A percentile compares a stretch with the other conserved stretches of the same genome.
phyloP scores from a whole-genome alignment of 345 rosid genomes.

The Stellera chamaejasme region DNA sequence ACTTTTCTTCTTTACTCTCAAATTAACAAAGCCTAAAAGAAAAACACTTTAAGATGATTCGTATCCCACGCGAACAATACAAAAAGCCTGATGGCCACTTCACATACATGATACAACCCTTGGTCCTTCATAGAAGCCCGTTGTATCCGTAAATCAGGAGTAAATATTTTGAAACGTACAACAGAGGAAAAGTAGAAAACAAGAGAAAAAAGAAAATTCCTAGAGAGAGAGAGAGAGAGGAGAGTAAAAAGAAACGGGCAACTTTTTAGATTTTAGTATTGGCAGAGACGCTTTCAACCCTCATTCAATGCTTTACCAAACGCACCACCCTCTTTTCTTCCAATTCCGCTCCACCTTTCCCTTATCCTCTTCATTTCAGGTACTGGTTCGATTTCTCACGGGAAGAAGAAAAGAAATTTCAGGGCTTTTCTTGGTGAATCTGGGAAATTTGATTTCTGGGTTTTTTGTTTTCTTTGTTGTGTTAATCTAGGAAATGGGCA shows the following conservation, averaged over 20 bases:
- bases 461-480: not conserved
- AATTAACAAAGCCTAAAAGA: no score
- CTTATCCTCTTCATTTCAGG: slow-evolving; percentile 18
- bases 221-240: slow-evolving; percentile 13
- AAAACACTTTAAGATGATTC: no score
- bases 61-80: no score
- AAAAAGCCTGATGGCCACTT: no score
- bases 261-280: slow-evolving; percentile 22
- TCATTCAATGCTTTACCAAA: slow-evolving; percentile 73
- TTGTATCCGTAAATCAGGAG: no score
- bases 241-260: slow-evolving; percentile 18
- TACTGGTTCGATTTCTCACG: slow-evolving; percentile 1
- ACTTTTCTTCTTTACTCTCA: no score
- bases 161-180: not conserved
- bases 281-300: slow-evolving; percentile 25
- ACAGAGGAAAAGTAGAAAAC: not conserved
- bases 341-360: slow-evolving; percentile 10
- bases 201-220: not conserved
- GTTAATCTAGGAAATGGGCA: slow-evolving; percentile 39
- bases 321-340: slow-evolving; percentile 30
- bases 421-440: not conserved
- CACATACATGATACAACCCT: no score
- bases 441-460: not conserved
- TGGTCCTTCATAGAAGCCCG: no score
- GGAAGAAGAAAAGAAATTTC: not conserved